Evolutionary conservation across 1,284 basidiomycete genomes (phyloP), one percentile per base, ranked within the genome.

Genomic region (Termitomyces sp.): DNA sequence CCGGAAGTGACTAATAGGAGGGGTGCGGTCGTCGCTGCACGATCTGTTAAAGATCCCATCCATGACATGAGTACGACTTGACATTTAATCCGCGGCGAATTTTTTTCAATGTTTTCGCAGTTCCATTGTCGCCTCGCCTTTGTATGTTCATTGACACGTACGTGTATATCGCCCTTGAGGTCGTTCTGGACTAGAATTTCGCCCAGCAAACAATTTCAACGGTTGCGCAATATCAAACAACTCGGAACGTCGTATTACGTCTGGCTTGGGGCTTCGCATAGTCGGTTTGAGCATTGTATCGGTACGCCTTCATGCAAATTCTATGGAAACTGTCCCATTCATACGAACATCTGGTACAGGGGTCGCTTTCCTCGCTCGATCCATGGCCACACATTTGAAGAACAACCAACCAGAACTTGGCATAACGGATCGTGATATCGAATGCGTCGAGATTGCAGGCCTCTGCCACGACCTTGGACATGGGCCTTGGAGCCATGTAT

Each of bases 201-300:
- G 21, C 41, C 18, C 56, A 90, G 88, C 3, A 76, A 73, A 44
- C 84, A 88, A 48, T 90, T 90, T 61, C 88, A 91, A 60, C 75
- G 88, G 9, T 72, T 91, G 37, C 75, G 88, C 24, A 67, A 79
- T 53, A 79, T 91, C 61, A 90, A 90, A 60, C 89, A 91, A 61
- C 78, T 91, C 2, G 89, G 88, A 0, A 80, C 86, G 3, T 79
- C 83, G 0, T 84, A 82, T 60, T 82, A 80, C 57, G 85, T 91
- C 24, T 91, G 86, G 79, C 82, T 84, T 0, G 77, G 84, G 3
- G 88, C 85, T 0, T 77, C 83, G 0, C 89, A 91, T 62, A 90
- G 83, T 57, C 78, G 88, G 0, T 91, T 91, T 57, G 88, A 91
- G 61, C 89, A 91, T 62, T 84, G 79, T 57, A 70, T 91, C 16